Percentiles rank a stretch among this genome's conserved stretches.
phyloP scores from a whole-genome alignment of 2,329 filamentous ascomycete species.

The Phyllosticta citrichinensis region DNA sequence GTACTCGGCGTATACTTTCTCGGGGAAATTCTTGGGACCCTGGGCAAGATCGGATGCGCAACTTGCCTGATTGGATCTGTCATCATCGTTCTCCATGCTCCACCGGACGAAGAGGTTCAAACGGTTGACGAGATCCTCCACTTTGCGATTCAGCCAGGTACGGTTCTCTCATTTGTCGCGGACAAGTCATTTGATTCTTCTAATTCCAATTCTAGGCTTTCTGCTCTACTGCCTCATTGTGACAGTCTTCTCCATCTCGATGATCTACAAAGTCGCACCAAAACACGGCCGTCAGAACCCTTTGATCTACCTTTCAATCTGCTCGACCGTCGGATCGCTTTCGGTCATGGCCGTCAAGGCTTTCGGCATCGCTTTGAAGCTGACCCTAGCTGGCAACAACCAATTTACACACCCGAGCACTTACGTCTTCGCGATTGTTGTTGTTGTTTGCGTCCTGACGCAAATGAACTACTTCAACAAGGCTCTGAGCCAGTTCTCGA shows the following conservation, averaged over 20 bases:
- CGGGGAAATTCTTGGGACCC: slow-evolving; percentile 74
- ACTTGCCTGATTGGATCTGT: slow-evolving; percentile 93
- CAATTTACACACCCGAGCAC: slow-evolving; percentile 93
- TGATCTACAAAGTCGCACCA: slow-evolving; percentile 94
- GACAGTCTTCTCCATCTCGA: slow-evolving; percentile 72
- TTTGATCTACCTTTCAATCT: slow-evolving; percentile 93
- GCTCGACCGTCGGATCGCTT: slow-evolving; percentile 90
- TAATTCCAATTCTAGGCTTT: slow-evolving; percentile 52
- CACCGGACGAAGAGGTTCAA: slow-evolving; percentile 81
- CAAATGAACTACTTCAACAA: slow-evolving; percentile 99
- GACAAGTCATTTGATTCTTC: not conserved
- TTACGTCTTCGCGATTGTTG: slow-evolving; percentile 94
- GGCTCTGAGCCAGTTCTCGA: slow-evolving; percentile 89
- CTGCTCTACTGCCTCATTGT: slow-evolving; percentile 76
- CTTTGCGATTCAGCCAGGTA: slow-evolving; percentile 87
- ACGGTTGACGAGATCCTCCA: slow-evolving; percentile 86
- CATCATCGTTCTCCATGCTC: slow-evolving; percentile 94
- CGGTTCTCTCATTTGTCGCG: not conserved
- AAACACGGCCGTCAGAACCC: slow-evolving; percentile 90
- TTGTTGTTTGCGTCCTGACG: slow-evolving; percentile 84
- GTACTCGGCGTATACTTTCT: slow-evolving; percentile 93
- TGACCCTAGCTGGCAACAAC: slow-evolving; percentile 87
- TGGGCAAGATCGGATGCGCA: slow-evolving; percentile 91
- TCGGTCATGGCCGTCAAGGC: slow-evolving; percentile 99
- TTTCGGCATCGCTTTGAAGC: slow-evolving; percentile 93